Base-by-base conservation (phyloP, 176 grass and related monocot genomes). In the Eremochloa ophiuroides region DNA sequence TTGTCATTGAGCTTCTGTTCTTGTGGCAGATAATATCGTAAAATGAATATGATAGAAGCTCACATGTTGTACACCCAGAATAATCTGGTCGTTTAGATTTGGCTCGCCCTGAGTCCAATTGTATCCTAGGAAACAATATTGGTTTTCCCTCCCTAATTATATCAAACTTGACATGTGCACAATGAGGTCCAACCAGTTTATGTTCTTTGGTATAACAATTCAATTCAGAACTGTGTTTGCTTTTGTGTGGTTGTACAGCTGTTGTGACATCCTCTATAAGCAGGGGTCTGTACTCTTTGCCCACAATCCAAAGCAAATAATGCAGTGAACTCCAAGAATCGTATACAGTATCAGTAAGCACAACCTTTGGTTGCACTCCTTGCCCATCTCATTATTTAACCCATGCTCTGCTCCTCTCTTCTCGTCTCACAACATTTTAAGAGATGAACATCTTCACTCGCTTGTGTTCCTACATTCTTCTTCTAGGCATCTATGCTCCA, bases 251-350 rank as follows among this genome's bases (percentile, higher is more conserved):
- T 47, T 5, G 43, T 51, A 70, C 34, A 71, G 44, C 55, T 67
- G 68, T 11, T 63, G 25, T 55, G 6, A 10, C 26, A 81, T 42
- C 50, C 35, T 84, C 29, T 4, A 46, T 27, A 76, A 39, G 61
- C 11, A 56, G 22, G 15, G 18, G 22, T 34, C 1, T 62, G n/a
- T n/a, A 55, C 63, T 77, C 77, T 82, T 73, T 67, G 38, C 60
- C 69, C 55, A 29, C 76, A 92, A 80, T 76, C 70, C 69, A 80
- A 86, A 92, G 79, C 79, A 86, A 92, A 66, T 80, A 46, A 22
- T 89, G 83, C 55, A 76, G 90, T 86, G 74, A 80, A 86, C 90
- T 92, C 79, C 63, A 88, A 83, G 86, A 71, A 78, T 44, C 22
- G 64, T 67, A n/a, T 50, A 71, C 43, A 33, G 5, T 22, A 39